Base-by-base conservation (phyloP, 2,329 filamentous ascomycete species). In the Penicillium occitanis region DNA sequence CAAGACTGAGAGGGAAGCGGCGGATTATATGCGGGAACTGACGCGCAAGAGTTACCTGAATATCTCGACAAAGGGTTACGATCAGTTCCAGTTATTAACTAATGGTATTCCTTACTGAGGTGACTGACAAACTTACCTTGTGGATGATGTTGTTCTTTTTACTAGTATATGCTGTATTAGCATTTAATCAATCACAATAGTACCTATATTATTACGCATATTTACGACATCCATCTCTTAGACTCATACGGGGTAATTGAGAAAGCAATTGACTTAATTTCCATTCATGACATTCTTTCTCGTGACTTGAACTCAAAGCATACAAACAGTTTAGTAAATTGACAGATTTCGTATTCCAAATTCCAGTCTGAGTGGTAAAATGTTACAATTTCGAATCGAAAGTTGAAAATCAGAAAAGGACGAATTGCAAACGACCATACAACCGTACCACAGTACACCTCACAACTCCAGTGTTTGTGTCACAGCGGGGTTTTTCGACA, bases 11-110 rank as follows among this genome's bases (percentile, higher is more conserved):
- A 86, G 92, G 58, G 95, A 99, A 79, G 95, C 96, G 0, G 95
- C 94, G 0, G 93, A 97, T 68, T 96, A 95, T 73, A 96, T 99
- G 88, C 88, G 90, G 71, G 91, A 91, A 64, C 82, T 98, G 73
- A 90, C 97, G 74, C 90, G 89, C 82, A 96, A 91, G 85, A 97
- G 93, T 76, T 91, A 95, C 74, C 87, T 89, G 66, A 97, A 91
- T 80, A 91, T 95, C 76, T 93, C 91, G 65, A 99, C 95, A 1
- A 93, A 92, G 70, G 90, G 94, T 58, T 99, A 99, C 78, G 96
- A 99, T 81, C 92, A 97, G 78, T 99, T 97, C 84, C 95, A 99
- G 83, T 82, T 97, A 73, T 82, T 97, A 80, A 98, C 95, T 37
- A 98, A 99, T 76, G 95, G 94, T 6, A 99, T 99, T 77, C 95